phyloP scores from a whole-genome alignment of 331 rosid genomes.

The Malus hybrid region DNA sequence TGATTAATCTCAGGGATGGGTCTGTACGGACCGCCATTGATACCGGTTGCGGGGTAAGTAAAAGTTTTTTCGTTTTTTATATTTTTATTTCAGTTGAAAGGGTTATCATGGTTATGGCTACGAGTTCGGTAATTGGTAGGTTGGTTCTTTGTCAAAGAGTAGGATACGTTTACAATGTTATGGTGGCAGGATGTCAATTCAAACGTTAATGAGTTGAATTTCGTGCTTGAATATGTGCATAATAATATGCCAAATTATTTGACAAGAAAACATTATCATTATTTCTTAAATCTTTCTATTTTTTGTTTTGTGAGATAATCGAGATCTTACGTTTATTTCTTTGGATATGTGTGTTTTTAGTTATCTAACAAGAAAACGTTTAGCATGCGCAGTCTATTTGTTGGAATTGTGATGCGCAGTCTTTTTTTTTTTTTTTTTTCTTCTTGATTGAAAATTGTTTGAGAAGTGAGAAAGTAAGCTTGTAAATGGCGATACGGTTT shows the following conservation, averaged over 20 bases:
- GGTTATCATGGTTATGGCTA: neutral
- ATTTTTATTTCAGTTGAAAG: neutral
- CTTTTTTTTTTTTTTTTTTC: neutral
- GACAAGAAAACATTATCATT: too few species aligned
- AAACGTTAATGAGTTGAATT: neutral
- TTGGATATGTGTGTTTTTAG: too few species aligned
- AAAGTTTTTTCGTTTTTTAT: neutral
- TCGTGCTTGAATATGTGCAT: too few species aligned
- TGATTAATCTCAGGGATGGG: conserved; percentile 64
- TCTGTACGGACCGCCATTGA: conserved; percentile 89
- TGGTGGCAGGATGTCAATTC: neutral
- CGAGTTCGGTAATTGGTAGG: neutral
- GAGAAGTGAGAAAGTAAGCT: neutral
- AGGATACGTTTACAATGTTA: neutral
- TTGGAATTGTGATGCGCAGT: neutral
- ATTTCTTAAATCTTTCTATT: too few species aligned
- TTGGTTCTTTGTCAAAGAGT: neutral
- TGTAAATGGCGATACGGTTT: neutral
- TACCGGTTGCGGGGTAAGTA: conserved; percentile 96
- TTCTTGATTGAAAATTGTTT: neutral
- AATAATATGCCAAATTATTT: too few species aligned
- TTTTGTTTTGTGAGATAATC: too few species aligned
- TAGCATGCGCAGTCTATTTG: neutral
- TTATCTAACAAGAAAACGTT: neutral
- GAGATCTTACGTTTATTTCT: too few species aligned